Evolutionary conservation across 2,329 filamentous ascomycete species (phyloP), one percentile per base, ranked within the genome.

Genomic region (Aspergillus brasiliensis): DNA sequence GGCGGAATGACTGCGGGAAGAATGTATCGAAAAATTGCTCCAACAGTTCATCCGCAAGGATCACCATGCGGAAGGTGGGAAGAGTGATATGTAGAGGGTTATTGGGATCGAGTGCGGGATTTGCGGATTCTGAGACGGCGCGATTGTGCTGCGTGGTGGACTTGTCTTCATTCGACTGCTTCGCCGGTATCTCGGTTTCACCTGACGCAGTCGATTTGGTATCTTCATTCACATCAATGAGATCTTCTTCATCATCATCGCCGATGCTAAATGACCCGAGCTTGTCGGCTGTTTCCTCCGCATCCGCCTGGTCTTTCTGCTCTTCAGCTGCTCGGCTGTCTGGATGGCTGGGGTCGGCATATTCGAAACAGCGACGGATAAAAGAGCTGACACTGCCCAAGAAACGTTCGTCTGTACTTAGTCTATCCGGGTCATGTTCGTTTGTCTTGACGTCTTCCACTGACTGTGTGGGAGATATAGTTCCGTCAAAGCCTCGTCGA

Each of bases 11-110:
- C 54, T 91, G 88, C 0, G 94, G 92, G 78, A 98, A 97, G 42
- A 92, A 96, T 0, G 91, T 91, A 78, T 99, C 95, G 74, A 99
- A 99, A 78, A 99, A 99, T 67, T 96, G 91, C 71, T 99, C 94
- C 5, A 99, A 86, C 0, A 96, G 84, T 75, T 99, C 95, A 71
- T 99, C 95, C 46, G 95, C 95, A 7, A 99, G 86, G 8, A 99
- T 91, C 3, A 99, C 92, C 95, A 99, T 99, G 65, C 95, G 90
- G 84, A 99, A 99, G 0, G 95, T 99, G 1, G 95, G 95, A 1
- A 99, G 84, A 0, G 95, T 98, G 71, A 99, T 97, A 74, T 97
- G 91, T 0, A 99, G 84, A 6, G 95, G 95, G 64, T 96, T 94
- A 25, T 92, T 89, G 2, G 95, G 95, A 73, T 99, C 93, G 3